Evolutionary conservation across 192 early-diverging fungal species (phyloP), one percentile per base, ranked within the genome.

Genomic region (Helicostylum pulchrum): DNA sequence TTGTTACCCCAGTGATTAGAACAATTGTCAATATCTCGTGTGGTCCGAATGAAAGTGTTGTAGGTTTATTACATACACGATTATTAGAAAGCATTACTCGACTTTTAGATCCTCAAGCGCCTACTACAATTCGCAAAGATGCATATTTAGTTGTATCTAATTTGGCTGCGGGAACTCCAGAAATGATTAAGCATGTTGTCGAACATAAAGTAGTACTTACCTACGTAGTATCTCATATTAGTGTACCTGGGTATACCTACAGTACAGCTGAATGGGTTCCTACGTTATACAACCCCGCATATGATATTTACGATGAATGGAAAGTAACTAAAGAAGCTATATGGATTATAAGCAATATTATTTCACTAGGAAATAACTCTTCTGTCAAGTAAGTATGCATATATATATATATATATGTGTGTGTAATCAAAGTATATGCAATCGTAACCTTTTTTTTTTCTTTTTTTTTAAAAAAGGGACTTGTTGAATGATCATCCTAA

Each of bases 1-100:
- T 64, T 0, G 31, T 70, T 11, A 19, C 48, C 4, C 68, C 68
- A 8, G 74, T 54, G 0, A 53, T 76, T 6, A 48, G 69, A 50
- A 59, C 65, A 3, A 56, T 71, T 39, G 67, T 76, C 4, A 76
- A 76, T 30, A 76, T 76, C 21, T 64, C 74, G 10, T 76, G 68
- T 12, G 74, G 68, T 1, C 65, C 74, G 26, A 66, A 76, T 20
- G 57, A 67, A 36, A 53, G 64, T 48, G 61, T 61, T 3, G 36
- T 43, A 11, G 23, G 43, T 8, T 39, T 76, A 34, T 47, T 61
- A 15, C 62, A 50, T 12, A 50, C 51, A 0, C 53, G 46, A 6
- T 19, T 76, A 1, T 34, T 70, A 17, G 2, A 3, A 3, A 56
- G 55, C 19, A 54, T 70, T 9, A 26, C 53, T 0, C 21, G 21